Base-by-base conservation (phyloP, 371 early-diverging fungal genomes). In the Apophysomyces elegans region DNA sequence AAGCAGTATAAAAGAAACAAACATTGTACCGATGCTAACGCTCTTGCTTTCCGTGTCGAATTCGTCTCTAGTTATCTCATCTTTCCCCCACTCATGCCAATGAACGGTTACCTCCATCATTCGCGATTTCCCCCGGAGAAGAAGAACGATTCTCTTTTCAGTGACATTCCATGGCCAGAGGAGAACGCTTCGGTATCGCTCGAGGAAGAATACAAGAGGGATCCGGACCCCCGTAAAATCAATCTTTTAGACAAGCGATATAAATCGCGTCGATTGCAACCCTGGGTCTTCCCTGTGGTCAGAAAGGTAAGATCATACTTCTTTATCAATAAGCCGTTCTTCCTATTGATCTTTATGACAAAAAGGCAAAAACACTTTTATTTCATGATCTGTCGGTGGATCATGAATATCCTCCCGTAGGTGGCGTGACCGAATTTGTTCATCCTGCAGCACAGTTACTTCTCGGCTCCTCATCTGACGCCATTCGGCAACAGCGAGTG, bases 171-270 rank as follows among this genome's bases (percentile, higher is more conserved):
- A 50, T 21, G 9, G 21, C 21, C 21, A 21, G 21, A 5, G 4
- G 54, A 50, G 4, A 11, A 50, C 5, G 21, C 21, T 18, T 21
- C 32, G 21, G 21, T 41, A 11, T 13, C 1, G 41, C 41, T 50
- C 6, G 21, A 50, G 54, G 89, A 86, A 36, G 69, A 83, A 37
- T 93, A 86, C 83, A 86, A 85, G 67, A 87, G 88, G 35, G 95
- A 95, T 71, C 66, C 81, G 7, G 70, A 78, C 70, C 76, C 83
- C 16, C 57, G 78, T 38, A 96, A 95, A 78, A 87, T 96, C 58
- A 92, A 94, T 69, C 74, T 96, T 14, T 91, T 94, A 64, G 91
- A 94, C 11, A 95, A 95, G 45, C 95, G 95, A 2, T 96, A 96
- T 77, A 84, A 95, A 43, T 89, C 87, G 67, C 86, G 93, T 64